Conservation (phyloP, 1,284 basidiomycete genomes). For the Coniferiporia weirii region DNA sequence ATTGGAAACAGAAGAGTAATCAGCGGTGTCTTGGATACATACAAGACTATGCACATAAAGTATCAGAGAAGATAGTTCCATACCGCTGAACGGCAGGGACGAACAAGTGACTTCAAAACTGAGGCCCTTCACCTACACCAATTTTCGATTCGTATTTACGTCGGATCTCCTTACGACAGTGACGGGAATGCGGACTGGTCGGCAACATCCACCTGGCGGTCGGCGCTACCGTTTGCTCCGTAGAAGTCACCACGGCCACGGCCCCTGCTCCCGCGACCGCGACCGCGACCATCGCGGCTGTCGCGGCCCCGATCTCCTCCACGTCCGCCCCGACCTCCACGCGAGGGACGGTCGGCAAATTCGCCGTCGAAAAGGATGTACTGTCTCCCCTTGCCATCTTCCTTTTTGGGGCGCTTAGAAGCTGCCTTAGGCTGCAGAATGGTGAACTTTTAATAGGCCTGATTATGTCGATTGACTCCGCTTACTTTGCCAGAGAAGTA, state of each 20-base stretch:
- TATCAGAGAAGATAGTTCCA: constrained; percentile 11
- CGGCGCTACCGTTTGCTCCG: constrained; percentile 27
- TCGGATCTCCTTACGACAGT: constrained; percentile 29
- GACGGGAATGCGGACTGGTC: constrained; percentile 84
- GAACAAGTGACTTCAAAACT: neutral
- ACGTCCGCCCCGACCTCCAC: constrained; percentile 49
- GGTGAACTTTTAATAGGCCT: neutral
- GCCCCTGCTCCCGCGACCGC: constrained; percentile 24
- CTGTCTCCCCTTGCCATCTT: constrained; percentile 61
- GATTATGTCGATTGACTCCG: neutral
- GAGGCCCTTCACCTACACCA: neutral
- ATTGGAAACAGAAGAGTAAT: constrained; percentile 1
- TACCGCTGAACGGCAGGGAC: neutral
- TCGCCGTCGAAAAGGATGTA: constrained; percentile 74
- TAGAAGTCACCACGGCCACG: constrained; percentile 17
- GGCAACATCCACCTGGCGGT: constrained; percentile 54
- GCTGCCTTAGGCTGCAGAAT: constrained; percentile 44
- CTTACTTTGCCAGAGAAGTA: constrained; percentile 76
- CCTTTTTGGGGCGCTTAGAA: constrained; percentile 60
- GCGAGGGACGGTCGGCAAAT: constrained; percentile 60
- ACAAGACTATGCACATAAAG: constrained; percentile 16
- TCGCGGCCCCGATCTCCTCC: constrained; percentile 35
- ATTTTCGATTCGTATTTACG: neutral
- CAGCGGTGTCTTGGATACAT: constrained; percentile 15
- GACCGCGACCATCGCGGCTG: constrained; percentile 37